phyloP scores from a whole-genome alignment of 176 grass and related monocot species.

The Coix lacrymajobi region DNA sequence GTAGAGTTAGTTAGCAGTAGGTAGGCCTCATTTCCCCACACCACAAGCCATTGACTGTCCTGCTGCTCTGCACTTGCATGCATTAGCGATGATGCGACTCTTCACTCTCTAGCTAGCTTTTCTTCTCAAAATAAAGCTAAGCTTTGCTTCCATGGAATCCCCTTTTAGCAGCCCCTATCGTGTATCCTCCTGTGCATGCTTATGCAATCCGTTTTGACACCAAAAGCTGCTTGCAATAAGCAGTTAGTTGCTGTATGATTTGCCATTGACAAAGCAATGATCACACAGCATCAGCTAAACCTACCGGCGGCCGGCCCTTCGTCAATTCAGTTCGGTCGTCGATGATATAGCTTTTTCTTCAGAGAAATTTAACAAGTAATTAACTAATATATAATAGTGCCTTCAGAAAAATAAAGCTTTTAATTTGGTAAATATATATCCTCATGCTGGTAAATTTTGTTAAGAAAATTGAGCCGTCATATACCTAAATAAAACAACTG shows the following conservation, averaged over 20 bases:
- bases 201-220: conserved; percentile 13
- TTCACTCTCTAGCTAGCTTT: not conserved
- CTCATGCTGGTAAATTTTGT: too few species aligned
- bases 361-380: not conserved
- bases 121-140: not conserved
- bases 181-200: not conserved
- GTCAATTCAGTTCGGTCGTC: not conserved
- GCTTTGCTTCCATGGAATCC: not conserved
- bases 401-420: too few species aligned
- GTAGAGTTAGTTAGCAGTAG: conserved; percentile 69
- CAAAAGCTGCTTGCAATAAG: not conserved
- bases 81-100: not conserved
- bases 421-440: too few species aligned
- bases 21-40: conserved; percentile 45
- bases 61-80: not conserved
- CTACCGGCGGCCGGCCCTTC: not conserved
- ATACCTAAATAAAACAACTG: too few species aligned
- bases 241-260: not conserved
- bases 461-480: too few species aligned
- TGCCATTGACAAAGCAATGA: conserved; percentile 6
- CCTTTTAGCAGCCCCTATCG: conserved; percentile 7
- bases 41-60: conserved; percentile 53
- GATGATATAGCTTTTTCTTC: not conserved
- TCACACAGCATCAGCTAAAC: not conserved
- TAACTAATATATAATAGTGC: too few species aligned